Evolutionary conservation across 805 yeast genomes (phyloP), one percentile per base, ranked within the genome.

Genomic region (Pichia paraexigua): DNA sequence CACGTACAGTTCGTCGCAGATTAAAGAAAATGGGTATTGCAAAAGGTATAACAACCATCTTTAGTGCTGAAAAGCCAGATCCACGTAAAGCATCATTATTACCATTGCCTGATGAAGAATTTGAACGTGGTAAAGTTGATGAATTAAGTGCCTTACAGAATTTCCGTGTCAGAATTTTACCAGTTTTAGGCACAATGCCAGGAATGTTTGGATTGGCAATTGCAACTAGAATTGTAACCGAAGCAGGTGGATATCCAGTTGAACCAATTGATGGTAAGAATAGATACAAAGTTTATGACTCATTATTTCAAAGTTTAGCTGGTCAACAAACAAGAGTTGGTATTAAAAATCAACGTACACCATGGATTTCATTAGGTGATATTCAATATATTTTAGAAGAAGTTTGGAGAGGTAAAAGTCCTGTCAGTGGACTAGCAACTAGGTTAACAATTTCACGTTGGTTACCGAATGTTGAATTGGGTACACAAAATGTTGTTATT

Each of bases 161-260:
- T 69, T 94, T 94, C 73, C 77, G 99, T 59, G 97, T 91, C 12
- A 76, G 99, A 60, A 92, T 94, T 45, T 74, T 94, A 51, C 99
- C 99, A 0, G 99, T 94, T 0, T 71, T 94, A 56, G 98, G 99
- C 3, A 88, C 99, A 0, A 82, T 94, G 85, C 99, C 99, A 1
- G 97, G 94, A 11, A 85, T 92, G 69, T 94, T 94, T 71, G 99
- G 98, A 1, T 75, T 94, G 46, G 80, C 96, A 0, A 78, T 92
- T 51, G 95, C 96, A 3, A 85, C 97, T 0, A 83, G 87, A 69
- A 72, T 94, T 22, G 68, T 94, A 37, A 86, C 95, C 2, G 69
- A 77, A 4, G 81, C 89, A 10, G 82, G 96, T 1, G 97, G 94
- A 1, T 94, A 94, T 64, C 94, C 95, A 24, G 80, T 85, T 49